phyloP scores from a whole-genome alignment of 2,329 filamentous ascomycete genomes.

The Atkinsonella texensis region DNA sequence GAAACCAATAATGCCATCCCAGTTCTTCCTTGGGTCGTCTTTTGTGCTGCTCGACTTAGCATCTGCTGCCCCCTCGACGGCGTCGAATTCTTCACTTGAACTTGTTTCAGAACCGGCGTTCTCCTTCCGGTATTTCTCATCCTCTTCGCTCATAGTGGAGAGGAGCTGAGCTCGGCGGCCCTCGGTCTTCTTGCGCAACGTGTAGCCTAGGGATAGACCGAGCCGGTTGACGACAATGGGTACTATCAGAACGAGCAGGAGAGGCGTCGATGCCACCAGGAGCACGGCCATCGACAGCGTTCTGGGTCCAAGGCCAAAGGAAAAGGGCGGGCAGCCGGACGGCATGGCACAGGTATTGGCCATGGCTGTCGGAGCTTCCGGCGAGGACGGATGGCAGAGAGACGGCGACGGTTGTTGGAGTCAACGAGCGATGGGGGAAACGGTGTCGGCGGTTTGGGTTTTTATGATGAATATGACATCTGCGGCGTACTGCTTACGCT shows the following conservation, averaged over 20 bases:
- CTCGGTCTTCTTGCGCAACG: constrained; percentile 50
- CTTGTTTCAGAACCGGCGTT: constrained; percentile 21
- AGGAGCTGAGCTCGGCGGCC: constrained; percentile 48
- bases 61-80: constrained; percentile 50
- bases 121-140: constrained; percentile 24
- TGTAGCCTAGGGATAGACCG: constrained; percentile 43
- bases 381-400: neutral
- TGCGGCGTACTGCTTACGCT: neutral
- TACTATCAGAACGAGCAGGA: constrained; percentile 14
- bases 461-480: neutral
- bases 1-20: constrained; percentile 83
- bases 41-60: constrained; percentile 22
- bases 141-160: constrained; percentile 34
- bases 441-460: neutral
- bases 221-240: constrained; percentile 18
- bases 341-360: constrained; percentile 18
- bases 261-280: constrained; percentile 9
- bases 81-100: constrained; percentile 57
- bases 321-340: constrained; percentile 14
- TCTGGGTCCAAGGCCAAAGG: constrained; percentile 18
- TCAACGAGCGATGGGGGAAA: neutral
- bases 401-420: neutral
- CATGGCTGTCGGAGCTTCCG: constrained; percentile 9
- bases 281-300: constrained; percentile 16
- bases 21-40: constrained; percentile 40